These are phyloP conservation scores for Geoglossum glabrum DNA, from an alignment of 495 filamentous ascomycete genomes.

Conservation along the genomic window DNA sequence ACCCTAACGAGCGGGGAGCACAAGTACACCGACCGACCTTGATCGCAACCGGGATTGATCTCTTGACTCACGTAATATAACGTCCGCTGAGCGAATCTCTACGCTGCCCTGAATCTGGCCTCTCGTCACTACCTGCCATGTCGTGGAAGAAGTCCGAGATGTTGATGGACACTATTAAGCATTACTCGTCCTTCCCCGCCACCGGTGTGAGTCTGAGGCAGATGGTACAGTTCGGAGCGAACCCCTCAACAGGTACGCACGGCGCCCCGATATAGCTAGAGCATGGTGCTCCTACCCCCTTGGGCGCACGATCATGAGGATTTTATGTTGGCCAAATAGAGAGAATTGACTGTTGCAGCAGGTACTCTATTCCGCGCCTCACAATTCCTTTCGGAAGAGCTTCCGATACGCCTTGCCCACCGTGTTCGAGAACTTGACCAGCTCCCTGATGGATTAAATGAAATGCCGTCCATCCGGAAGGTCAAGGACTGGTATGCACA, in stretches of 20 bases:
- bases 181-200: conserved; percentile 92
- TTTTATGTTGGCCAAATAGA: not conserved
- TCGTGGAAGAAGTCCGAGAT: conserved; percentile 70
- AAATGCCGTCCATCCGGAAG: conserved; percentile 92
- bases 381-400: conserved; percentile 94
- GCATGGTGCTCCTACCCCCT: not conserved
- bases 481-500: conserved; percentile 98
- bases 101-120: not conserved
- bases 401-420: conserved; percentile 90
- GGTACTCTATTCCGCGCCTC: conserved; percentile 94
- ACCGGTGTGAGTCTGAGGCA: conserved; percentile 91
- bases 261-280: not conserved
- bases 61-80: not conserved
- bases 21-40: not conserved
- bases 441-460: conserved; percentile 90
- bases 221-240: conserved; percentile 97
- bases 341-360: conserved; percentile 11
- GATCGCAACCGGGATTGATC: not conserved
- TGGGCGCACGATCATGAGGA: not conserved
- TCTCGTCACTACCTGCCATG: conserved; percentile 7
- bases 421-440: conserved; percentile 82
- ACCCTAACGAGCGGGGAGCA: not conserved
- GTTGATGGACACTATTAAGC: conserved; percentile 96
- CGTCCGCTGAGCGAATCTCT: not conserved
- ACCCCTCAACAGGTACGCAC: conserved; percentile 57